Percentiles rank a stretch among this genome's conserved stretches.
Evolutionary conservation across 192 early-diverging fungal genomes (phyloP).

Genomic region (Backusella sp.): DNA sequence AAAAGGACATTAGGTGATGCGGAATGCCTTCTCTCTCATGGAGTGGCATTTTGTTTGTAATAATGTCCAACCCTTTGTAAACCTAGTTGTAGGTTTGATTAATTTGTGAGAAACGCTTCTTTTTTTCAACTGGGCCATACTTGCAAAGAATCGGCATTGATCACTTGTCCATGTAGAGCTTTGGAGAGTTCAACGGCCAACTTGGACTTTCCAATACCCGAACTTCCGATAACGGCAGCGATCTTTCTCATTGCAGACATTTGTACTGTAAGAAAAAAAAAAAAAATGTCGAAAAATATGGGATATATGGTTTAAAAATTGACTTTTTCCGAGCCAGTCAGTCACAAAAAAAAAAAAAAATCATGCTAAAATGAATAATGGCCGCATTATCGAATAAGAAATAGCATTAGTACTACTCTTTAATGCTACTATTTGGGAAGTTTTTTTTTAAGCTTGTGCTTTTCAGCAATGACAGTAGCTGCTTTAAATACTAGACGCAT

Average conservation of each 20-base stretch:
- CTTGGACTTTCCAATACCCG: slow-evolving; percentile 97
- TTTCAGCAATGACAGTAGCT: too few species aligned
- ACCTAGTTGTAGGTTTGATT: slow-evolving; percentile 49
- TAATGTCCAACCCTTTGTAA: slow-evolving; percentile 87
- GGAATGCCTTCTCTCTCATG: slow-evolving; percentile 65
- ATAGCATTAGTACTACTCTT: too few species aligned
- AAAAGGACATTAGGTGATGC: slow-evolving; percentile 87
- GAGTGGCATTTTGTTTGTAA: slow-evolving; percentile 89
- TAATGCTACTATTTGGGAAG: too few species aligned
- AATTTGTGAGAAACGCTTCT: not conserved
- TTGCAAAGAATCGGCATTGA: slow-evolving; percentile 97
- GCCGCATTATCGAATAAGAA: too few species aligned
- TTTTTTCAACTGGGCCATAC: slow-evolving; percentile 37
- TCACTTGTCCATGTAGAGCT: slow-evolving; percentile 79
- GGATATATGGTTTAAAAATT: not conserved
- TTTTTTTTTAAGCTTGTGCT: too few species aligned
- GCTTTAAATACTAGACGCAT: too few species aligned
- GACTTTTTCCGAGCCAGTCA: too few species aligned
- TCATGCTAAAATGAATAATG: too few species aligned
- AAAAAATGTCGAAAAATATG: not conserved
- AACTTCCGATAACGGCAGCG: too few species aligned
- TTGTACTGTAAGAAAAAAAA: too few species aligned
- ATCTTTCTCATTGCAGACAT: too few species aligned
- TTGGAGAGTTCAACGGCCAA: slow-evolving; percentile 86
- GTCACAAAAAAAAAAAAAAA: too few species aligned